Evolutionary conservation across 139 green algal species (phyloP), one percentile per base, ranked within the genome.

Genomic region (Volvox reticuliferus): DNA sequence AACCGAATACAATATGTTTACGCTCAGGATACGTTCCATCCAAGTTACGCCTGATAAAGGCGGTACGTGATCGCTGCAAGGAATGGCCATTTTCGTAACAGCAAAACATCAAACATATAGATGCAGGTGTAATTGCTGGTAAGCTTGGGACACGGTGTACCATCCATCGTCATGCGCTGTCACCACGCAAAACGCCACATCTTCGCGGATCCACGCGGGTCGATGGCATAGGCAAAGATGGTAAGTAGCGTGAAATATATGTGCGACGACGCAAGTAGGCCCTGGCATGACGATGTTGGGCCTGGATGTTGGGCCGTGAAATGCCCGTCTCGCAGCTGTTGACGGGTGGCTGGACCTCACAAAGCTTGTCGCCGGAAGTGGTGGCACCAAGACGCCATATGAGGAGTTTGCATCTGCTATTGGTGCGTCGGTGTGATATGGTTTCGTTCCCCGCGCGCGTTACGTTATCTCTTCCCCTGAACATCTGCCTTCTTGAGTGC

Each of bases 331-430:
- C 32, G n/a, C 69, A 90, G 93, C 86, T 2, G 88, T 92, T 2
- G 91, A 92, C 9, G 79, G 91, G 16, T 95, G 88, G 88, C 67
- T 95, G 28, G 93, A 95, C 77, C 9, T 95, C 17, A 55, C 93
- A 37, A 93, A 94, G 69, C 69, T 95, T 17, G 93, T 95, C 2
- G 82, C 88, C 16, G 87, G 89, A 26, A 61, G 79, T 16, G 83
- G 87, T 12, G 76, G 80, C 32, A 88, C 0, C 18, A 95, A 95
- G 86, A 79, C 87, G 6, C 87, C 93, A 3, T 95, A 93, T 36
- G 89, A 93, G 33, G 88, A 92, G 33, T 81, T 95, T 22, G 92
- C 91, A 0, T 88, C 73, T 0, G 87, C 89, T 14, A 94, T 94
- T 26, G 92, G 92, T 88, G 79, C 69, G 87, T 68, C 63, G 75